Conservation (phyloP, 331 rosid species). For the Cucumis variabilis region DNA sequence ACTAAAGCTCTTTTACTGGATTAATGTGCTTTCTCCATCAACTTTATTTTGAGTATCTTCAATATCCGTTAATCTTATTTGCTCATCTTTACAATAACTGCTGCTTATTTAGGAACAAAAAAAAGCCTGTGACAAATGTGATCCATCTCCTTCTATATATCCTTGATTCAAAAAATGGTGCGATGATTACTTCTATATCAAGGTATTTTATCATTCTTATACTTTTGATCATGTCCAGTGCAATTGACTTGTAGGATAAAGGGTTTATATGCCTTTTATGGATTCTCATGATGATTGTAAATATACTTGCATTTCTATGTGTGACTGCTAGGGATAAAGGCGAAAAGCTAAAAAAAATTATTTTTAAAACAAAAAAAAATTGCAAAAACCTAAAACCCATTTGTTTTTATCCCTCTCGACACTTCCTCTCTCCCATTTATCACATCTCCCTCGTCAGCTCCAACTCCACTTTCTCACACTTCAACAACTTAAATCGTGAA, state of each 20-base stretch:
- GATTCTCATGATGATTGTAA: background rate
- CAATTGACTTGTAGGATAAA: background rate
- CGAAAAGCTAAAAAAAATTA: too few relatives aligned
- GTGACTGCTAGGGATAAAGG: background rate
- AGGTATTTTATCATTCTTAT: conserved; percentile 52
- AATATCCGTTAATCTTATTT: background rate
- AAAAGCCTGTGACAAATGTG: conserved; percentile 90
- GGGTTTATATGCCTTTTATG: too few relatives aligned
- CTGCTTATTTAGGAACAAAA: conserved; percentile 70
- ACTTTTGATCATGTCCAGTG: background rate
- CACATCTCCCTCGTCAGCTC: too few relatives aligned
- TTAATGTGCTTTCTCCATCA: background rate
- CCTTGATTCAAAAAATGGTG: conserved; percentile 99
- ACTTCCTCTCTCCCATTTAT: too few relatives aligned
- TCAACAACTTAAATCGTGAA: too few relatives aligned
- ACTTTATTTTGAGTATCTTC: background rate
- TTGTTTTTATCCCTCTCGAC: too few relatives aligned
- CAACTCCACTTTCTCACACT: too few relatives aligned
- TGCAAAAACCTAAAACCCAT: too few relatives aligned
- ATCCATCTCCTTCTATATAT: conserved; percentile 70
- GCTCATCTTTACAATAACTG: conserved; percentile 19
- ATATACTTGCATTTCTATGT: background rate
- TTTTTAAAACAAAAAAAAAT: too few relatives aligned
- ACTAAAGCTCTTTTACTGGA: background rate
- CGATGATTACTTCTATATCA: conserved; percentile 94